These are phyloP conservation scores for Aspergillus fumigatiaffinis DNA, from an alignment of 2,329 filamentous ascomycete genomes.

Conservation along the genomic window DNA sequence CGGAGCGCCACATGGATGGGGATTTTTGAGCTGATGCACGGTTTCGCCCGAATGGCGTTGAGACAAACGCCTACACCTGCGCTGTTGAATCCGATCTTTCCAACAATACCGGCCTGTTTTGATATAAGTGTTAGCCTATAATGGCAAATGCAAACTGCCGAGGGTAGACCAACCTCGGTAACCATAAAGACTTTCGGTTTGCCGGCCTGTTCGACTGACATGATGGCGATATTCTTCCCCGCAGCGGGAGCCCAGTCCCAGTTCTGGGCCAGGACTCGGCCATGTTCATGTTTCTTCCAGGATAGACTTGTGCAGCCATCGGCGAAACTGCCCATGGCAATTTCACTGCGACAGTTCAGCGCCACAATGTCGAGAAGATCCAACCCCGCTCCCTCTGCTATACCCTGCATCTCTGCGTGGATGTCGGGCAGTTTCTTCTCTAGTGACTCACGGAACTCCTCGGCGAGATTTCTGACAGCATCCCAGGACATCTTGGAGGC, in stretches of 20 bases:
- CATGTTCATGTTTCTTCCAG: constrained; percentile 42
- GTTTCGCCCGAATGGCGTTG: constrained; percentile 59
- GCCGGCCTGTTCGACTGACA: constrained; percentile 42
- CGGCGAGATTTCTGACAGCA: constrained; percentile 43
- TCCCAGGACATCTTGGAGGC: constrained; percentile 47
- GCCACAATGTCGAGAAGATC: constrained; percentile 53
- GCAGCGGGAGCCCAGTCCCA: constrained; percentile 58
- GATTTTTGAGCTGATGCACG: constrained; percentile 49
- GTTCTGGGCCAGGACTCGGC: constrained; percentile 50
- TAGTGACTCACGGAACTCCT: constrained; percentile 46
- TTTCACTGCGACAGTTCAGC: constrained; percentile 58
- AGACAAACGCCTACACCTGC: constrained; percentile 56
- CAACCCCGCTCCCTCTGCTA: constrained; percentile 50
- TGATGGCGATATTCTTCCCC: constrained; percentile 49
- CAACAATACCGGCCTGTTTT: constrained; percentile 51
- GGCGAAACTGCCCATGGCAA: constrained; percentile 53
- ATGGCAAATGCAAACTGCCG: no score
- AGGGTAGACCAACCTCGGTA: constrained; percentile 40
- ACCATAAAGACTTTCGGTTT: constrained; percentile 53
- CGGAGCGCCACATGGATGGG: constrained; percentile 62
- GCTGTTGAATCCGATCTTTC: constrained; percentile 63
- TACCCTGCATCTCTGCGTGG: constrained; percentile 47
- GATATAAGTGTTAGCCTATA: background rate
- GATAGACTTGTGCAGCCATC: constrained; percentile 57
- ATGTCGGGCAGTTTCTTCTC: constrained; percentile 34